These are phyloP conservation scores for Vickermania spadyakhi DNA, from an alignment of 208 protist genomes.

Conservation along the genomic window DNA sequence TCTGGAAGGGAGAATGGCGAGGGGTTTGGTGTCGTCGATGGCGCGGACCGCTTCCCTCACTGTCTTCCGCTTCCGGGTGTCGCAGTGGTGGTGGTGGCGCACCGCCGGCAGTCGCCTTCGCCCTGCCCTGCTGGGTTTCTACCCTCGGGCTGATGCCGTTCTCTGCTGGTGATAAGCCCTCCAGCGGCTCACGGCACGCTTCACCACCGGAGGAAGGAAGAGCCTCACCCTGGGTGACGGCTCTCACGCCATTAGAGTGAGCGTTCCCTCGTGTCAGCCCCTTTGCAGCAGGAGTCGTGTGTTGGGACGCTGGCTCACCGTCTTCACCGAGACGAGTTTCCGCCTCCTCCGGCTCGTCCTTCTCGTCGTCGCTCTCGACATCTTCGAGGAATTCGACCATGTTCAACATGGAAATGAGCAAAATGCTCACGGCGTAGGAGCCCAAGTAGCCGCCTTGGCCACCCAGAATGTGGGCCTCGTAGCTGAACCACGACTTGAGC, in stretches of 20 bases:
- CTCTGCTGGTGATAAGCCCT: no score
- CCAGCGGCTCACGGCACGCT: no score
- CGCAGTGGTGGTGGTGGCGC: not conserved
- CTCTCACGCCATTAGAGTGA: no score
- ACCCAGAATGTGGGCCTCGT: conserved; percentile 86
- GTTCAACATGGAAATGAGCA: conserved; percentile 88
- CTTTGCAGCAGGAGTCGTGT: no score
- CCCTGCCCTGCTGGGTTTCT: not conserved
- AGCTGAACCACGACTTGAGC: conserved; percentile 87
- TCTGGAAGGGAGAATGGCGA: not conserved
- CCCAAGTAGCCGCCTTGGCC: conserved; percentile 83
- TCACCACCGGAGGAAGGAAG: no score
- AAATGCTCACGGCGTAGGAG: conserved; percentile 84
- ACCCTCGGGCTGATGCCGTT: not conserved
- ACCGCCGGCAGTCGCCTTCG: not conserved
- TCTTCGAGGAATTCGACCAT: conserved; percentile 83
- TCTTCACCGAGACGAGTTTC: no score
- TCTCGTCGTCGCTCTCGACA: conserved; percentile 10
- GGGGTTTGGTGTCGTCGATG: not conserved
- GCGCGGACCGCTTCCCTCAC: conserved; percentile 1
- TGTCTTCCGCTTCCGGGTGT: not conserved
- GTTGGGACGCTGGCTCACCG: no score
- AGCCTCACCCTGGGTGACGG: no score
- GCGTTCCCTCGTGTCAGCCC: no score
- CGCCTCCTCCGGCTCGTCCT: not conserved